Base-by-base conservation (phyloP, 1,139 yeast species). In the Candida sp. region DNA sequence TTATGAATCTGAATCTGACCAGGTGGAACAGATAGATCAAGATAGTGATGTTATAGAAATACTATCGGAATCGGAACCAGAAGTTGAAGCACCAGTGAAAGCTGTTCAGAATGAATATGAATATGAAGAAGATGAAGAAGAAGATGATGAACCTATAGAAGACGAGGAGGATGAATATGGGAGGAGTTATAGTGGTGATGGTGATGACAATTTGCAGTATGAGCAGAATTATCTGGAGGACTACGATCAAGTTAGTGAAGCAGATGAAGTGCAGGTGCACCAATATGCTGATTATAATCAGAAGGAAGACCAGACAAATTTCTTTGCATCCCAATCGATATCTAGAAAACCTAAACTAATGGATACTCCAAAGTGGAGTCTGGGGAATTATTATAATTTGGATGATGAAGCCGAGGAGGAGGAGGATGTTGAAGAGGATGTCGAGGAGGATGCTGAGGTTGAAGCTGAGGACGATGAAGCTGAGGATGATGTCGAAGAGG, bases 401-500 rank as follows among this genome's bases (percentile, higher is more conserved):
- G 6, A 21, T 23, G 8, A 8, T 29, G 36, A 27, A 21, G 39
- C 41, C 9, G 39, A 30, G 9, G 44, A 35, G 22, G 44, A 43
- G 23, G 40, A 41, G 27, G 44, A 37, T 21, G 49, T 45, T 12
- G 44, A 46, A 11, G 41, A 39, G 12, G 38, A 37, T 12, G 43
- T 38, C 4, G 47, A 44, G 21, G 45, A 47, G 11, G 43, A 41
- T 21, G 39, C 38, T 5, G 40, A 23, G 7, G 45, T 35, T 5
- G 36, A 45, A 29, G 19, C 19, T 15, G 19, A 15, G 19, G 46
- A 47, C 22, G 41, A 38, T 15, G 23, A 38, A 12, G 35, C 21
- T 21, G 21, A 32, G 21, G 19, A 25, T 12, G 19, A 22, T 21
- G 33, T 12, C 4, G 39, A 36, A 3, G 33, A 27, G 11, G 39